phyloP scores from a whole-genome alignment of 306 rosid genomes.

The Trifolium subterraneum region DNA sequence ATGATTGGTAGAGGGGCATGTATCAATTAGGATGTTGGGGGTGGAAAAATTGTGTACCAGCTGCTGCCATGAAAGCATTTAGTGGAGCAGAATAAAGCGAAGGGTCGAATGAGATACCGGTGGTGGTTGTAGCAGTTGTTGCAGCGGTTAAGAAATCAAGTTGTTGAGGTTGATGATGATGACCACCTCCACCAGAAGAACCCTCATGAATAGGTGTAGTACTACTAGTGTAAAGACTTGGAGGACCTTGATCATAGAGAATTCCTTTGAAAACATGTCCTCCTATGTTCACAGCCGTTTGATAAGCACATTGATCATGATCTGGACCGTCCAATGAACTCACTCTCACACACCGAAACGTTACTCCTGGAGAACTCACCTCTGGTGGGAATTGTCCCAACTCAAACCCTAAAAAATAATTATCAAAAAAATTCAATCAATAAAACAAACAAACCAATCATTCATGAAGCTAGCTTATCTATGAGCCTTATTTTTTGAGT shows the following conservation, averaged over 20 bases:
- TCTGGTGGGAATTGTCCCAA: constrained; percentile 79
- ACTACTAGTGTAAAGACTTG: constrained; percentile 45
- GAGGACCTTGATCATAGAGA: constrained; percentile 86
- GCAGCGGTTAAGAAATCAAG: constrained; percentile 49
- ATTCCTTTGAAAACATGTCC: constrained; percentile 97
- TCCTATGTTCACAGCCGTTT: constrained; percentile 88
- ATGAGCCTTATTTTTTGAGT: background rate
- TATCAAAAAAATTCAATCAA: background rate
- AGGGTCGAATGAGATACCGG: constrained; percentile 57
- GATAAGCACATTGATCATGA: constrained; percentile 79
- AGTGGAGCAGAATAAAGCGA: constrained; percentile 78
- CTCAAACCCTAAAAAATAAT: constrained; percentile 79
- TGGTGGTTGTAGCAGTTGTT: constrained; percentile 32
- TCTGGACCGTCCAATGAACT: constrained; percentile 78
- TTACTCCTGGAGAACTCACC: constrained; percentile 73
- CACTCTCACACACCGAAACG: constrained; percentile 84
- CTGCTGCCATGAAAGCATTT: constrained; percentile 76
- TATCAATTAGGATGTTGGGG: constrained; percentile 66
- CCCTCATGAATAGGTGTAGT: constrained; percentile 43
- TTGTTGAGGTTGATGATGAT: constrained; percentile 48
- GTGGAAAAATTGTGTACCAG: constrained; percentile 92
- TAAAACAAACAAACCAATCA: background rate
- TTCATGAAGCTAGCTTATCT: background rate
- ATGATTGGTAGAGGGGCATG: background rate
- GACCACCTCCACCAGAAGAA: constrained; percentile 50